phyloP scores from a whole-genome alignment of 1,139 yeast genomes.

The Candida glucosophila region DNA sequence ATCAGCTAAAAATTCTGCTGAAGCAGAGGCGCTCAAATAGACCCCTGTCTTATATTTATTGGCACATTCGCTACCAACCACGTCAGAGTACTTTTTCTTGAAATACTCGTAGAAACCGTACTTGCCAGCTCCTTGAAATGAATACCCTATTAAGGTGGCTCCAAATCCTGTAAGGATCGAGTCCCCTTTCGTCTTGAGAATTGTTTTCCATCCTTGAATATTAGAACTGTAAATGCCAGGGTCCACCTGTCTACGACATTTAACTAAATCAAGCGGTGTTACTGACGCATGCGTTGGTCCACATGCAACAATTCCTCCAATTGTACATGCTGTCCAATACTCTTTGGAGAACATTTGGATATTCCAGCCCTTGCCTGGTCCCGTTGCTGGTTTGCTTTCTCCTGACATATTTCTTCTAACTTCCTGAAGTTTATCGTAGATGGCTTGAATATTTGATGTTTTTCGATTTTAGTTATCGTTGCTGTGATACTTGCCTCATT shows the following conservation, averaged over 20 bases:
- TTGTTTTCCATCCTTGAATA: conserved; percentile 68
- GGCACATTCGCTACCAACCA: conserved; percentile 59
- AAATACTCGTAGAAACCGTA: conserved; percentile 90
- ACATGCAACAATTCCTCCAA: conserved; percentile 89
- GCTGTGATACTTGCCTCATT: conserved; percentile 23
- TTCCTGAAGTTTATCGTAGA: conserved; percentile 18
- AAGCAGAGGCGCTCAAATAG: conserved; percentile 77
- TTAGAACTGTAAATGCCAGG: conserved; percentile 64
- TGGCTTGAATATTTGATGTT: conserved; percentile 29
- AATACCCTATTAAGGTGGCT: conserved; percentile 85
- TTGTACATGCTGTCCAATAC: conserved; percentile 74
- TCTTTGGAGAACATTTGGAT: conserved; percentile 57
- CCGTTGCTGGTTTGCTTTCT: conserved; percentile 7
- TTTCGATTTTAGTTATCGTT: too few species aligned
- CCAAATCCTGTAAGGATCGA: conserved; percentile 82
- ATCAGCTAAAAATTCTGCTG: conserved; percentile 91
- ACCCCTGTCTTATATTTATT: conserved; percentile 62
- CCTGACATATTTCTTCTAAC: conserved; percentile 8
- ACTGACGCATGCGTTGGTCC: conserved; percentile 94
- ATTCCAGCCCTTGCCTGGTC: conserved; percentile 3
- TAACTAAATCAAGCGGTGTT: conserved; percentile 87
- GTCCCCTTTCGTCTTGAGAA: conserved; percentile 66
- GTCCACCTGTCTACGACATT: conserved; percentile 86
- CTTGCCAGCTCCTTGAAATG: conserved; percentile 93
- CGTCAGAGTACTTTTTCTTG: conserved; percentile 65